Base-by-base conservation (phyloP, 139 green algal genomes). In the Tetraselmis chui region DNA sequence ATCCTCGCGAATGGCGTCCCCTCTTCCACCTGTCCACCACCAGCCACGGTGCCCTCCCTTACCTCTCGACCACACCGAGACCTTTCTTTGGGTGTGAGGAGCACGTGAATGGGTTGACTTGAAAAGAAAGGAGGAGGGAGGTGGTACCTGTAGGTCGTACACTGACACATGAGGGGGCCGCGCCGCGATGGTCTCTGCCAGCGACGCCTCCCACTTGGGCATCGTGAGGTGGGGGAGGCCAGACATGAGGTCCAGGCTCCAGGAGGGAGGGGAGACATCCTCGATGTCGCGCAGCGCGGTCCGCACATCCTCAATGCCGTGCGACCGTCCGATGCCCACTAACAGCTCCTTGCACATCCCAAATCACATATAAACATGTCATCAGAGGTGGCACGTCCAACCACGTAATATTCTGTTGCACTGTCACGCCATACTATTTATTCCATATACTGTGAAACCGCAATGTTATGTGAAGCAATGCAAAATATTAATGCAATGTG, bases 211-310 rank as follows among this genome's bases (percentile, higher is more conserved):
- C 95, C 95, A 99, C 2, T 23, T 22, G 24, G 90, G 87, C 59
- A 79, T 29, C 0, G 78, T 91, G 30, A 97, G 87, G 45, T 87
- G 77, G 0, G 96, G 96, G 78, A 99, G 88, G 1, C 94, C 95
- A 25, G 83, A 89, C 45, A 98, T 98, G 25, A 99, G 82, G 86
- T 99, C 96, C 77, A 99, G 85, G 86, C 92, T 97, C 96, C 96
- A 99, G 76, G 85, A 93, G 31, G 83, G 83, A 1, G 94, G 74
- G 18, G 78, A 84, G 0, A 86, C 83, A 0, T 85, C 85, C 2
- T 90, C 82, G 24, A 97, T 84, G 5, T 87, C 92, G 2, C 90
- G 86, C 1, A 98, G 85, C 0, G 94, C 95, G 26, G 58, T 45
- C 29, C 90, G 78, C 29, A 96, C 93, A 22, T 97, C 93, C 0